A percentile compares a stretch with the other conserved stretches of the same genome.
Conservation (phyloP, 192 early-diverging fungal species). For the Martensiomyces pterosporus region DNA sequence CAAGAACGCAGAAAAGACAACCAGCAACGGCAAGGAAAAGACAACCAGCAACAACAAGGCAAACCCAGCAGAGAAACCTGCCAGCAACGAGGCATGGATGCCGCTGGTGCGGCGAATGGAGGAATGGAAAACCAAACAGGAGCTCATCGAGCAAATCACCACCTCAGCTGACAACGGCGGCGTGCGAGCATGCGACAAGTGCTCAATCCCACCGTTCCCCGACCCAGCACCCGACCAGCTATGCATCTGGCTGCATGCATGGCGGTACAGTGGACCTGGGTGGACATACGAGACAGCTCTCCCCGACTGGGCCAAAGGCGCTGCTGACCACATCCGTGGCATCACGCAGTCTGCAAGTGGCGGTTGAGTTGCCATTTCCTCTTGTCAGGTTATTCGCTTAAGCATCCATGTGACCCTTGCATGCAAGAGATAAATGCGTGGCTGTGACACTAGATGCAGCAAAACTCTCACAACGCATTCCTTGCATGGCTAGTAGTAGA, state of each 20-base stretch:
- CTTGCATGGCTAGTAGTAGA: too few species aligned
- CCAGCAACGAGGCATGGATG: slow-evolving; percentile 12
- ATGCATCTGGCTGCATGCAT: slow-evolving; percentile 89
- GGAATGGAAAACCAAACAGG: slow-evolving; percentile 32
- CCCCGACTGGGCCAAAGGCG: slow-evolving; percentile 75
- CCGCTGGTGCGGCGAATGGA: slow-evolving; percentile 31
- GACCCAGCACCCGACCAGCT: slow-evolving; percentile 77
- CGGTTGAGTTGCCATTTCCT: not conserved
- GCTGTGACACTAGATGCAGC: too few species aligned
- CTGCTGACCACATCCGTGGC: slow-evolving; percentile 37
- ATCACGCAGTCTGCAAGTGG: not conserved
- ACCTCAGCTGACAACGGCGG: slow-evolving; percentile 14
- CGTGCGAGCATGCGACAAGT: slow-evolving; percentile 56
- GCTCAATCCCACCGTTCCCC: slow-evolving; percentile 48
- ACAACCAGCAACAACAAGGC: too few species aligned
- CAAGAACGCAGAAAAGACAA: too few species aligned
- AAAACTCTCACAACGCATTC: too few species aligned
- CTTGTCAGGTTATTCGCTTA: too few species aligned
- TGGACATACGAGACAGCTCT: slow-evolving; percentile 77
- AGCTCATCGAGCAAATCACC: slow-evolving; percentile 14
- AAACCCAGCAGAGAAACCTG: too few species aligned
- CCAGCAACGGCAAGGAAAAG: too few species aligned
- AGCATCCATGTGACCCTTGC: too few species aligned
- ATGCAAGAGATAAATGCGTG: too few species aligned
- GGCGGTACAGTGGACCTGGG: slow-evolving; percentile 66